Evolutionary conservation across 768 basidiomycete genomes (phyloP).

Genomic region (Pisolithus sp.): DNA sequence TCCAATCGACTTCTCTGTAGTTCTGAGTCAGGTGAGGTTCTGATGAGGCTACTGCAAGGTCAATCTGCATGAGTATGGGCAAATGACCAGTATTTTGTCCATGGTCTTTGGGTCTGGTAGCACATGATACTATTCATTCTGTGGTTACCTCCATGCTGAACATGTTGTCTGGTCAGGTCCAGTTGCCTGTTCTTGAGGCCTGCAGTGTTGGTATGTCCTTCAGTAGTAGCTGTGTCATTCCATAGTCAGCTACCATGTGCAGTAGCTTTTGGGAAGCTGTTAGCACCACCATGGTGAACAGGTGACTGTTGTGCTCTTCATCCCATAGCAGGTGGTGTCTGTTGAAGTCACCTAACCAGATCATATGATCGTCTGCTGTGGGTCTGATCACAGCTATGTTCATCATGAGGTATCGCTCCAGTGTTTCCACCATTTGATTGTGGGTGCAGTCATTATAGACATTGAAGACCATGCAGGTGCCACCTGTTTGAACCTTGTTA

Average conservation of each 20-base stretch:
- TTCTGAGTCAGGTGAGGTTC: not conserved
- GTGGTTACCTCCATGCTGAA: constrained; percentile 1
- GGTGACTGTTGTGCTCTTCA: constrained; percentile 9
- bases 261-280: constrained; percentile 22
- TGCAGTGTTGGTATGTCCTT: constrained; percentile 30
- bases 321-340: constrained; percentile 30
- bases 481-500: constrained; percentile 9
- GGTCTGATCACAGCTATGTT: not conserved
- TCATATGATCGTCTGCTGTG: constrained; percentile 6
- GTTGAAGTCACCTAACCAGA: constrained; percentile 27
- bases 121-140: not conserved
- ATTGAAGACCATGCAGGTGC: constrained; percentile 11
- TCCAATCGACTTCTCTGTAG: constrained; percentile 5
- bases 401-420: not conserved
- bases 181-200: constrained; percentile 24
- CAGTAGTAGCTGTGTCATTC: constrained; percentile 32
- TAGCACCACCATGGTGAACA: constrained; percentile 15
- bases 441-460: constrained; percentile 8
- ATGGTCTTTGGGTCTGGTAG: fast-evolving
- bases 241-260: constrained; percentile 14
- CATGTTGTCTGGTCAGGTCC: constrained; percentile 6
- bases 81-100: constrained; percentile 9
- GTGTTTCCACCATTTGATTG: not conserved
- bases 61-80: constrained; percentile 1
- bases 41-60: not conserved